Percentiles rank a stretch among this genome's conserved stretches.
These are phyloP conservation scores for Fusarium irregulare DNA, from an alignment of 2,329 filamentous ascomycete genomes.

Conservation along the genomic window DNA sequence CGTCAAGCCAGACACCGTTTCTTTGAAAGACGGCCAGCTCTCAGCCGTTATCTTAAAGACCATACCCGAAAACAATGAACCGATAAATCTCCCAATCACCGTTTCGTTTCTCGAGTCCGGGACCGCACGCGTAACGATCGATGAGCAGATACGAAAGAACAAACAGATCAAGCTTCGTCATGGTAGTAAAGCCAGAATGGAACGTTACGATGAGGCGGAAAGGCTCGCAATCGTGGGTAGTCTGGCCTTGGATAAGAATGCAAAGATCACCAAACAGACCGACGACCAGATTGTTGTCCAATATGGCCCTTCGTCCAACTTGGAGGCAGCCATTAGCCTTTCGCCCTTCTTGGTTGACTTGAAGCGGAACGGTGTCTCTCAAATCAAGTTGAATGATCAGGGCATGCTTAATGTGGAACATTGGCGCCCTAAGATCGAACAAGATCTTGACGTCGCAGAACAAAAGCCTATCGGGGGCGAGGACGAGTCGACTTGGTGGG, in stretches of 20 bases:
- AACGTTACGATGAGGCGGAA: conserved; percentile 92
- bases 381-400: conserved; percentile 90
- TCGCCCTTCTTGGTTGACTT: conserved; percentile 89
- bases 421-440: conserved; percentile 89
- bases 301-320: conserved; percentile 80
- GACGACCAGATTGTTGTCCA: conserved; percentile 77
- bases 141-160: conserved; percentile 90
- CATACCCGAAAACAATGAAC: conserved; percentile 70
- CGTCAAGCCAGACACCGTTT: conserved; percentile 76
- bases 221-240: conserved; percentile 89
- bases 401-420: conserved; percentile 94
- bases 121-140: conserved; percentile 85
- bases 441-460: conserved; percentile 41
- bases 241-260: conserved; percentile 76
- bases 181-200: conserved; percentile 85
- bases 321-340: conserved; percentile 86
- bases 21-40: conserved; percentile 83
- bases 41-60: conserved; percentile 84
- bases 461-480: conserved; percentile 60
- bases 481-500: conserved; percentile 96
- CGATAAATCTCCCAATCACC: conserved; percentile 82
- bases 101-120: conserved; percentile 92
- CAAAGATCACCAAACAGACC: conserved; percentile 73
- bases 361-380: conserved; percentile 80
- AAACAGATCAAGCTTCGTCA: conserved; percentile 89